Evolutionary conservation across 1,139 yeast genomes (phyloP).

Genomic region (Geotrichum aggregatum): DNA sequence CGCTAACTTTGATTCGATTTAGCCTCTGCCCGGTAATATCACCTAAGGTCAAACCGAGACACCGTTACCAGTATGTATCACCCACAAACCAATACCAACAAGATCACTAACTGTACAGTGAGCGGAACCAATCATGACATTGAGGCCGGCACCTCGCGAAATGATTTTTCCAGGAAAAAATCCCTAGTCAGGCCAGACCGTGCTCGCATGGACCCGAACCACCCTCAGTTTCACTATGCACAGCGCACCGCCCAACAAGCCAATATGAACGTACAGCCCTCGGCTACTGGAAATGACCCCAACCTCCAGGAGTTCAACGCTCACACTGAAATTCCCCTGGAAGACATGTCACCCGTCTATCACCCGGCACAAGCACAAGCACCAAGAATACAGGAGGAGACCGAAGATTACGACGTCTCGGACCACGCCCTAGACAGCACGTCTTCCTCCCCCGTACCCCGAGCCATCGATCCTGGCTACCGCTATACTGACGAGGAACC

Average conservation of each 20-base stretch:
- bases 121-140: conserved; percentile 18
- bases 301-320: conserved; percentile 45
- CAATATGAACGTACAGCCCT: conserved; percentile 58
- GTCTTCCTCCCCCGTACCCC: background rate
- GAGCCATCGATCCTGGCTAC: conserved; percentile 27
- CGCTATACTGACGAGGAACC: conserved; percentile 16
- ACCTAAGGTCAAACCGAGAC: no score
- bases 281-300: conserved; percentile 74
- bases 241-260: conserved; percentile 66
- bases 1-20: conserved; percentile 33
- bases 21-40: background rate
- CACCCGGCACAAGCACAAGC: background rate
- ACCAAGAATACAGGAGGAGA: conserved; percentile 10
- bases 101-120: background rate
- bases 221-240: conserved; percentile 77
- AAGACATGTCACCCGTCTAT: conserved; percentile 10
- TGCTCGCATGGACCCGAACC: conserved; percentile 59
- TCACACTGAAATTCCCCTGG: conserved; percentile 13
- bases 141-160: conserved; percentile 15
- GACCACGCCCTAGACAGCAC: background rate
- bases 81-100: background rate
- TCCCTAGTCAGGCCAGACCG: conserved; percentile 81
- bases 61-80: background rate
- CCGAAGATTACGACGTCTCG: background rate
- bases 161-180: conserved; percentile 45